These are phyloP conservation scores for Ceratobasidium sp. DNA, from an alignment of 1,284 basidiomycete species.

Conservation along the genomic window DNA sequence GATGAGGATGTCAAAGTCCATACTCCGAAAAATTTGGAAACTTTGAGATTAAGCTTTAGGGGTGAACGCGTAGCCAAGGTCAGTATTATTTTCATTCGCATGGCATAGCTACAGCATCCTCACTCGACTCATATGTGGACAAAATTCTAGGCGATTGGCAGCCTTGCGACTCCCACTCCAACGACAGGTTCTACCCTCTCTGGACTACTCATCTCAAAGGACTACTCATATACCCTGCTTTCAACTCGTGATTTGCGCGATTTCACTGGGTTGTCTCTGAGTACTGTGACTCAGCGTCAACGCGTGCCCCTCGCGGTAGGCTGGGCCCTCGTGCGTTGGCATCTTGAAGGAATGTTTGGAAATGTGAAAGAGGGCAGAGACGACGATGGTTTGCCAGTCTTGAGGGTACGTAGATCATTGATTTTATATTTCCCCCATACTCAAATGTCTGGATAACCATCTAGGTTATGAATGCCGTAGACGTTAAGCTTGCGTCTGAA, in stretches of 20 bases:
- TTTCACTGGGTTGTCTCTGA: slow-evolving; percentile 96
- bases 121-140: neutral
- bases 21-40: slow-evolving; percentile 94
- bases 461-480: slow-evolving; percentile 92
- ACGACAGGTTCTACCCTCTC: slow-evolving; percentile 80
- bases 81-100: slow-evolving; percentile 50
- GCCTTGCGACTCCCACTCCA: slow-evolving; percentile 83
- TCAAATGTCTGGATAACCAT: slow-evolving; percentile 21
- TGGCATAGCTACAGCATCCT: neutral
- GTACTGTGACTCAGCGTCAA: slow-evolving; percentile 92
- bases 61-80: slow-evolving; percentile 96
- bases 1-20: slow-evolving; percentile 98
- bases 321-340: slow-evolving; percentile 95
- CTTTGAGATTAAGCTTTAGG: slow-evolving; percentile 89
- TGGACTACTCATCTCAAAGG: slow-evolving; percentile 93
- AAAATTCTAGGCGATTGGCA: slow-evolving; percentile 84
- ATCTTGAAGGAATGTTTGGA: slow-evolving; percentile 98
- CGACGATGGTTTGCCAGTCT: slow-evolving; percentile 78
- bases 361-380: slow-evolving; percentile 88
- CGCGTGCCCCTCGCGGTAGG: slow-evolving; percentile 86
- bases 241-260: slow-evolving; percentile 94
- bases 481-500: slow-evolving; percentile 84
- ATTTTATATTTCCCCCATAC: too few relatives aligned
- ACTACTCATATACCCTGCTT: slow-evolving; percentile 97
- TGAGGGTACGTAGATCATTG: slow-evolving; percentile 71